Evolutionary conservation across 2,329 filamentous ascomycete species (phyloP).

Genomic region (Paecilomyces formosus): DNA sequence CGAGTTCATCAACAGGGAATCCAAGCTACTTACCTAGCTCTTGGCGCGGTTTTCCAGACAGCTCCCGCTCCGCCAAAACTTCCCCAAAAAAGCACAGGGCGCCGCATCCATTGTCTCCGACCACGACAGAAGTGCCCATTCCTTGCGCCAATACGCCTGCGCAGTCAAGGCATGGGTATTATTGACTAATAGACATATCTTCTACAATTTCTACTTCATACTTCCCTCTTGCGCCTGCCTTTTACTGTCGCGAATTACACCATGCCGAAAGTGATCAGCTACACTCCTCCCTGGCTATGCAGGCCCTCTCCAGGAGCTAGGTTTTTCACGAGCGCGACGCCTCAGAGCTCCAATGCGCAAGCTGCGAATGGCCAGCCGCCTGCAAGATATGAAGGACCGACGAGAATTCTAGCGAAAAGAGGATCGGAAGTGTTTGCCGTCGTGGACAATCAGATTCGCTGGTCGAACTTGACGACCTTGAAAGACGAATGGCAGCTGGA

Average conservation of each 20-base stretch:
- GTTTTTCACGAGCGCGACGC: conserved; percentile 58
- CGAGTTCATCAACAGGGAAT: conserved; percentile 4
- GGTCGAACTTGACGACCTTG: conserved; percentile 74
- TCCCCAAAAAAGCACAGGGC: not conserved
- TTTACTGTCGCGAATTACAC: conserved; percentile 16
- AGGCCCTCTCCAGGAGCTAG: conserved; percentile 68
- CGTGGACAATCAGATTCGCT: conserved; percentile 81
- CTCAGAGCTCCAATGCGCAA: conserved; percentile 25
- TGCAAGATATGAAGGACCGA: conserved; percentile 30
- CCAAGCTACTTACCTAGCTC: conserved; percentile 9
- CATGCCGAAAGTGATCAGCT: conserved; percentile 82
- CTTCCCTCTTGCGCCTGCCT: not conserved
- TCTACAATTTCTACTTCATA: not conserved
- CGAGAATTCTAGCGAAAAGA: conserved; percentile 64
- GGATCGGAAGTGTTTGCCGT: conserved; percentile 86
- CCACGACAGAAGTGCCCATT: not conserved
- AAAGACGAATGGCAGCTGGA: conserved; percentile 54
- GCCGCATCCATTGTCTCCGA: not conserved
- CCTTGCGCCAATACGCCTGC: not conserved
- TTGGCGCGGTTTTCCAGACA: conserved; percentile 9
- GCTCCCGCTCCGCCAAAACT: not conserved
- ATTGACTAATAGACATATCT: not conserved
- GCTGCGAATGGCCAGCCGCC: conserved; percentile 14
- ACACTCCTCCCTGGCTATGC: conserved; percentile 81
- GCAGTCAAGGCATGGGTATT: not conserved